These are phyloP conservation scores for Reutealis trisperma DNA, from an alignment of 345 rosid species.

Conservation along the genomic window DNA sequence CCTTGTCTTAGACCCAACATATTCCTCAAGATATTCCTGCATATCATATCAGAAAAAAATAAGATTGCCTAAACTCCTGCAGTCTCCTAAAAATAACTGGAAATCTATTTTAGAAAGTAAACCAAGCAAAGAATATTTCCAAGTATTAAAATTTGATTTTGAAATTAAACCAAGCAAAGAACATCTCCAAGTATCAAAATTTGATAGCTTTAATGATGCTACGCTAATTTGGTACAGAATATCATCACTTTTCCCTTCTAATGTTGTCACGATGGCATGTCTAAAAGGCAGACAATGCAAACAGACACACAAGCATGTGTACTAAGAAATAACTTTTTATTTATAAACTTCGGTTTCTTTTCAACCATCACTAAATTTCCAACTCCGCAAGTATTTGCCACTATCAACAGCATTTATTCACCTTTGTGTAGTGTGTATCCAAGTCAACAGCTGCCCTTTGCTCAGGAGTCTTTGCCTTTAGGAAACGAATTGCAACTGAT, in stretches of 20 bases:
- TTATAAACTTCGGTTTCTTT: background rate
- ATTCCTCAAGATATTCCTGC: constrained; percentile 84
- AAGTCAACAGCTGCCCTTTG: constrained; percentile 97
- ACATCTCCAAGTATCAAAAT: background rate
- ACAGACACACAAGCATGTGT: background rate
- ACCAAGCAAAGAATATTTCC: background rate
- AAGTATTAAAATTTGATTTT: background rate
- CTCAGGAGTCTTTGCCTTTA: constrained; percentile 84
- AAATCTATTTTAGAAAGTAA: background rate
- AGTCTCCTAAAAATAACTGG: background rate
- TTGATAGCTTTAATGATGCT: background rate
- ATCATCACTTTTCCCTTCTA: background rate
- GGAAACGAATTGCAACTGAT: constrained; percentile 81
- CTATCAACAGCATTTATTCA: constrained; percentile 12
- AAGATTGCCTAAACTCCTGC: background rate
- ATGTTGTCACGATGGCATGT: no score
- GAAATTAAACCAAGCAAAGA: background rate
- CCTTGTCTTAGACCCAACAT: constrained; percentile 60
- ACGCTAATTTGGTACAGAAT: background rate
- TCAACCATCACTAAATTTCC: background rate
- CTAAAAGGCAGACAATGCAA: background rate
- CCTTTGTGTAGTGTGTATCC: constrained; percentile 94
- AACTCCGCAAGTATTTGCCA: background rate
- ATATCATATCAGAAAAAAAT: constrained; percentile 21
- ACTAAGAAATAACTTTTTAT: no score